phyloP scores from a whole-genome alignment of 495 filamentous ascomycete species.

The Articulospora tetracladia region DNA sequence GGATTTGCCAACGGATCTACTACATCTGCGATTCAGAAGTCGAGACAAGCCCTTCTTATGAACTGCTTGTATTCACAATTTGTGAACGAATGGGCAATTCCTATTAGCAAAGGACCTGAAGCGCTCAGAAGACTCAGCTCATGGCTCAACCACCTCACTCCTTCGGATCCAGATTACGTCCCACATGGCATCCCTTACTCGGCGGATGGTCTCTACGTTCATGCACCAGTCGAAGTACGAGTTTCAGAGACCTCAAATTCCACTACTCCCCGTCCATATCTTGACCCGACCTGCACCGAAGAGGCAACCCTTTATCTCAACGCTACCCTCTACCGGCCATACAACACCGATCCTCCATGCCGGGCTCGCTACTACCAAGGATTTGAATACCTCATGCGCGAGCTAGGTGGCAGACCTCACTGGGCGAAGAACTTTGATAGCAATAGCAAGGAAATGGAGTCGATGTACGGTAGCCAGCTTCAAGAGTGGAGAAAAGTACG shows the following conservation, averaged over 20 bases:
- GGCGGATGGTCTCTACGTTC: conserved; percentile 75
- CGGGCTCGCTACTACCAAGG: conserved; percentile 80
- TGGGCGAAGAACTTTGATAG: conserved; percentile 95
- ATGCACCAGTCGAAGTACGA: conserved; percentile 90
- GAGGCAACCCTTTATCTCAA: conserved; percentile 91
- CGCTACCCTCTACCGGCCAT: conserved; percentile 91
- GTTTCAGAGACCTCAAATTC: conserved; percentile 66
- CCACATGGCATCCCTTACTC: conserved; percentile 76
- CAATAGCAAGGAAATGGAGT: conserved; percentile 49
- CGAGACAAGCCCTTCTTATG: conserved; percentile 79
- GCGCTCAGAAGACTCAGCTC: conserved; percentile 76
- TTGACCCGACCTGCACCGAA: conserved; percentile 62
- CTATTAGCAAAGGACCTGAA: conserved; percentile 83
- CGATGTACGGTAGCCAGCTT: conserved; percentile 53
- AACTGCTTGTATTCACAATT: conserved; percentile 96
- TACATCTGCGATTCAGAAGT: conserved; percentile 71
- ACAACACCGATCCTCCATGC: conserved; percentile 75
- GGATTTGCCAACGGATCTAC: conserved; percentile 69
- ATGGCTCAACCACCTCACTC: conserved; percentile 69
- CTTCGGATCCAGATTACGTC: conserved; percentile 47
- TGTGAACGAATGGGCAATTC: conserved; percentile 97
- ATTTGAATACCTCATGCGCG: conserved; percentile 94
- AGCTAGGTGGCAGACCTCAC: conserved; percentile 85
- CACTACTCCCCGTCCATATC: conserved; percentile 58
- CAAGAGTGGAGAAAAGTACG: conserved; percentile 63